Evolutionary conservation across 805 yeast species (phyloP), one percentile per base, ranked within the genome.

Genomic region (Ogataea zsoltii): DNA sequence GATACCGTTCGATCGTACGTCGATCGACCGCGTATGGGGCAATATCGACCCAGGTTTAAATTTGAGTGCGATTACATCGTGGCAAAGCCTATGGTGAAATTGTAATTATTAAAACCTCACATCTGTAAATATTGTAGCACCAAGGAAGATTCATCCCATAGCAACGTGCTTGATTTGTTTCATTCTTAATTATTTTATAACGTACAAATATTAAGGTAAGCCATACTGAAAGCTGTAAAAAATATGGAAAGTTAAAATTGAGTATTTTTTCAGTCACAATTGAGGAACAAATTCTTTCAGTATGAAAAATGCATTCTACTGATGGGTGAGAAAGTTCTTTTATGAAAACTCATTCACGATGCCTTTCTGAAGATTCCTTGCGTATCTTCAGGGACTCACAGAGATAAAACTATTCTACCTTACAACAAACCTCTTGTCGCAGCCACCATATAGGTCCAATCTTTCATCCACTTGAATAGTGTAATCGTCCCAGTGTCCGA

Each of bases 41-140:
- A 51, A 77, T 41, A 78, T 41, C 41, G 57, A 75, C 15, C 40
- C 44, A 48, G 51, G 72, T 67, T 71, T 72, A 70, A 68, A 60
- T 76, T 79, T 79, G 84, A 79, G 84, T 79, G 72, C 84, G 83
- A 69, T 68, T 66, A 58, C 70, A 67, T 70, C 66, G 57, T 46
- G 62, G 63, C 45, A 32, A 48, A 17, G 54, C 65, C 59, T 46
- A 58, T 60, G 73, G 66, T 61, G 61, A 49, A 52, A 61, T 63
- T 68, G 73, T 66, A 69, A 69, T 69, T 69, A 66, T 60, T 58
- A 55, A 58, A 50, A 55, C 68, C 53, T 58, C 42, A 69, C 72
- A 69, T 48, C 9, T 7, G 36, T 21, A 21, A 21, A 9, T 9
- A 21, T n/a, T n/a, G n/a, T n/a, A n/a, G n/a, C n/a, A n/a, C n/a